Evolutionary conservation across 768 basidiomycete genomes (phyloP), one percentile per base, ranked within the genome.

Genomic region (Clathrus columnatus): DNA sequence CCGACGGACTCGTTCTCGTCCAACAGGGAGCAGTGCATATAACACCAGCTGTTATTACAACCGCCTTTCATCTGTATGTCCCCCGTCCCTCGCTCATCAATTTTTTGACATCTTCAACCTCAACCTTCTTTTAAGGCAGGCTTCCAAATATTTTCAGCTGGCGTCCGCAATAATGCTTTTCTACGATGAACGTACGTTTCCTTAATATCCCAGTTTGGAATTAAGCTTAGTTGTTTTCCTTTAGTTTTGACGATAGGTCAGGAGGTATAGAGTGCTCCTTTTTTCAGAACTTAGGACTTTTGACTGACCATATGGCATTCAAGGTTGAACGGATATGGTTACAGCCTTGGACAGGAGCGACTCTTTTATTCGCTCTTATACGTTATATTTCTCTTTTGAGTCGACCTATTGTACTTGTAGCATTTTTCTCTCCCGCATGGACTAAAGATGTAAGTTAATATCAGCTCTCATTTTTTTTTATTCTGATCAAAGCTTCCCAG

Each of bases 261-360:
- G 30, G 41, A 47, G 43, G 41, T 24, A 47, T 51, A 18, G 5
- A 30, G 17, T n/a, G 48, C 4, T 10, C 11, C 10, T 21, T 51
- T 28, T 11, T 16, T 28, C n/a, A 11, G 14, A 14, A 24, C 44
- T 10, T 4, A 29, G 10, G 8, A 53, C 27, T 8, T 44, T 18
- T 21, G 7, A 18, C 27, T 53, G 4, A 10, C 10, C 49, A 7
- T 4, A 47, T 6, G 5, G 43, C 30, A 10, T 23, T n/a, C 7
- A 30, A 56, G 55, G 49, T 56, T 18, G 51, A 51, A 36, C 6
- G 21, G 16, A 41, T 56, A n/a, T 56, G 55, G 55, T 36, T 30
- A 24, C 48, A 56, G 30, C 50, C 50, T 21, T 18, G 27, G 48
- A 20, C 29, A 24, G 29, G 20, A 17, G 48, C 49, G 32, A 56